Base-by-base conservation (phyloP, 106 monocot species). In the Dendrobium officinale region DNA sequence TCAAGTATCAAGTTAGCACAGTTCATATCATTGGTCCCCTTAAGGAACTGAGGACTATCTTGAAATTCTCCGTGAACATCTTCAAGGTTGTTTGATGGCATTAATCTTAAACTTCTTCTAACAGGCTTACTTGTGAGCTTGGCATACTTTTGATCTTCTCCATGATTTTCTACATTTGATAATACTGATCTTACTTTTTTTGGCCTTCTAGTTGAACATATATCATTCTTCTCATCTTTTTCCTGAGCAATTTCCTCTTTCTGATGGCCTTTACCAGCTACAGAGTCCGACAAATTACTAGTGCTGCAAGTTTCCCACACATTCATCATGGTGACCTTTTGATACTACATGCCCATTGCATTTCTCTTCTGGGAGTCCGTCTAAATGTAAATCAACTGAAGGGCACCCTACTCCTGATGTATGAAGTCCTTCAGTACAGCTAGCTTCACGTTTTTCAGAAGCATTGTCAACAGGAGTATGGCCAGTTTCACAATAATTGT, bases 71-170 rank as follows among this genome's bases (percentile, higher is more conserved):
- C 74, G 44, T 37, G 37, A 70, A 3, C 70, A 70, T 74, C n/a
- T 74, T 20, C 43, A 43, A 16, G 4, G 2, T 20, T 74, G 6
- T 20, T 74, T 42, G n/a, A 43, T 13, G 29, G 44, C 4, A 20
- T 43, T 19, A 74, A 74, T 43, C 74, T 74, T 18, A 3, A 5
- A 22, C 74, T 43, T 74, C 42, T 74, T 74, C 74, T 74, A 74
- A 74, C 22, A 74, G 44, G 43, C 22, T 74, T 29, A 74, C 9
- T 43, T 74, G 24, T 26, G 72, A 33, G 16, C 42, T 74, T 44
- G 43, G 43, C 19, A 74, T 29, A 20, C 5, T 74, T 74, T 43
- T 74, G 43, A 4, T 74, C 19, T 74, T 74, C 43, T 20, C 42
- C 42, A 20, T 42, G 43, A 43, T 44, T 74, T 42, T 74, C 43